Base-by-base conservation (phyloP, 2,329 filamentous ascomycete genomes). In the Thelonectria discophora region DNA sequence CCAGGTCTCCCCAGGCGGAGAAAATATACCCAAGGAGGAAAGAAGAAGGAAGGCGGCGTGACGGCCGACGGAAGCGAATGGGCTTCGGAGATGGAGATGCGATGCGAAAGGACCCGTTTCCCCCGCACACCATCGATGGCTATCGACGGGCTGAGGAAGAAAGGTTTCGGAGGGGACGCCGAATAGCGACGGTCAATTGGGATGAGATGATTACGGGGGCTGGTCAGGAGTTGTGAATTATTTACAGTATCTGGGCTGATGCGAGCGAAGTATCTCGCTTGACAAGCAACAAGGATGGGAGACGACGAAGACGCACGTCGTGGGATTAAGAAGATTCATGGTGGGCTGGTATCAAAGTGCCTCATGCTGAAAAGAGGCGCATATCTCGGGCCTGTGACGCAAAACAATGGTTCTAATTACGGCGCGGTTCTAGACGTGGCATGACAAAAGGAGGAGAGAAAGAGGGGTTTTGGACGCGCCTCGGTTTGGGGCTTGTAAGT, bases 161-260 rank as follows among this genome's bases (percentile, higher is more conserved):
- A n/a, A n/a, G n/a, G 10, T 3, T 47, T 57, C 62, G 58, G 62
- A 60, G 53, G 64, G 58, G 65, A 71, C 65, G 62, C 69, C 69
- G 69, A 71, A 70, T 65, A 72, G 69, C 69, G 69, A 68, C 48
- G 62, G 32, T 24, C 18, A 18, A 39, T 45, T 32, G 37, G 50
- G 45, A 42, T 40, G 49, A 43, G 15, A 48, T 54, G 30, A 42
- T 27, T 45, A 40, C 42, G 21, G 53, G 46, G 17, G 53, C n/a
- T 40, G 39, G 39, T 48, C 15, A 9, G n/a, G 34, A 15, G 15
- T 42, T 15, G 39, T 42, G 6, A 17, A 42, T 20, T 42, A 42
- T 42, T 17, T 42, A 9, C 11, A 5, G 42, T 32, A 30, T 27
- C 53, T 55, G 34, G 53, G 53, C 53, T 55, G 53, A 55, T 55